Evolutionary conservation across 495 filamentous ascomycete species (phyloP).

Genomic region (Annulohypoxylon bovei): DNA sequence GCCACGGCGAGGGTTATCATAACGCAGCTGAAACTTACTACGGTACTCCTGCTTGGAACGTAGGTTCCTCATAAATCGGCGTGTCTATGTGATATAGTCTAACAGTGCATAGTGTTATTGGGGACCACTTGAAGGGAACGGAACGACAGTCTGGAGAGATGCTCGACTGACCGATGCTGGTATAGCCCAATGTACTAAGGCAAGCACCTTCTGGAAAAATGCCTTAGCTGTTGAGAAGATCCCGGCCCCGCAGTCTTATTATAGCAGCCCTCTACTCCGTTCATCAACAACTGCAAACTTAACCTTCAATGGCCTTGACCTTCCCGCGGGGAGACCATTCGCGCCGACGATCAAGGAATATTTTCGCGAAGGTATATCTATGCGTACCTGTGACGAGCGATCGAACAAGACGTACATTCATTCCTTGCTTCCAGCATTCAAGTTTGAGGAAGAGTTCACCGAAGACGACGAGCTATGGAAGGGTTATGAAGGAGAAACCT

Average conservation of each 20-base stretch:
- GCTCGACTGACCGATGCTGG: conserved; percentile 71
- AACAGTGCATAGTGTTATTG: conserved; percentile 71
- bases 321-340: conserved; percentile 64
- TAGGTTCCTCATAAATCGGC: conserved; percentile 44
- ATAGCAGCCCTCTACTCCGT: conserved; percentile 71
- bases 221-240: conserved; percentile 66
- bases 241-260: conserved; percentile 73
- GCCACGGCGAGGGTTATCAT: conserved; percentile 78
- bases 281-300: conserved; percentile 70
- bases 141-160: conserved; percentile 72
- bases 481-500: conserved; percentile 63
- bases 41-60: conserved; percentile 74
- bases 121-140: conserved; percentile 73
- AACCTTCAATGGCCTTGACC: conserved; percentile 66
- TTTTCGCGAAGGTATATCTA: conserved; percentile 74
- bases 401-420: conserved; percentile 65
- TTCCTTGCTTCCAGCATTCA: conserved; percentile 64
- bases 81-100: neutral
- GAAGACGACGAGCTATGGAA: conserved; percentile 72
- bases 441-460: conserved; percentile 69
- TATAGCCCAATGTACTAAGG: conserved; percentile 67
- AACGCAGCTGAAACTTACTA: conserved; percentile 72
- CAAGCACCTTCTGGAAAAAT: conserved; percentile 72
- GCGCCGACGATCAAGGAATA: conserved; percentile 72
- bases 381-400: conserved; percentile 80